These are phyloP conservation scores for Fusarium sp. DNA, from an alignment of 2,329 filamentous ascomycete species.

Conservation along the genomic window DNA sequence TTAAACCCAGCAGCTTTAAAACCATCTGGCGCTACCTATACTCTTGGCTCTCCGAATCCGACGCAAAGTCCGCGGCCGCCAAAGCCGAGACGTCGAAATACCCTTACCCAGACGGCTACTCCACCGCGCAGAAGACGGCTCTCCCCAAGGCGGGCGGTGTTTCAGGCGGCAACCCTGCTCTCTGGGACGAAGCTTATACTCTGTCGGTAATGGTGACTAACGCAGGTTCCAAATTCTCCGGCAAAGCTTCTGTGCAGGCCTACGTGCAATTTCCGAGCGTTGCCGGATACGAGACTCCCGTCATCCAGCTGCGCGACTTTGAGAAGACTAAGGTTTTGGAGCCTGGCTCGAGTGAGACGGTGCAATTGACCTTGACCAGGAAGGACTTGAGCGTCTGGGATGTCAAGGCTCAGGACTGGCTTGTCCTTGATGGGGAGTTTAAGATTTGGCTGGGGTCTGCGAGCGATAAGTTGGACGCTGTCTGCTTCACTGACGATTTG, in stretches of 20 bases:
- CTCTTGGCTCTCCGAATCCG: conserved; percentile 66
- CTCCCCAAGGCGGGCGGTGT: conserved; percentile 72
- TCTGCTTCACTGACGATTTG: conserved; percentile 46
- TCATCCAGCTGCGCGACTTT: conserved; percentile 76
- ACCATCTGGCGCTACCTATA: conserved; percentile 75
- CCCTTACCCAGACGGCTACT: conserved; percentile 74
- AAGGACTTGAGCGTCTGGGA: conserved; percentile 82
- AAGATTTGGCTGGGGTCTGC: conserved; percentile 54
- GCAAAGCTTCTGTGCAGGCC: conserved; percentile 59
- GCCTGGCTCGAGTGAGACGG: conserved; percentile 61
- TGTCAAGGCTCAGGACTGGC: conserved; percentile 74
- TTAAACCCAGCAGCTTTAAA: conserved; percentile 69
- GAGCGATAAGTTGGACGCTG: conserved; percentile 48
- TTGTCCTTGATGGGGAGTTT: conserved; percentile 55
- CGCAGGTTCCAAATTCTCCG: conserved; percentile 54
- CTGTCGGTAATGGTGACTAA: conserved; percentile 63
- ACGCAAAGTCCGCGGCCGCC: conserved; percentile 55
- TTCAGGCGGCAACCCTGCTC: conserved; percentile 74
- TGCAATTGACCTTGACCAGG: conserved; percentile 70
- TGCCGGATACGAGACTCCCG: conserved; percentile 68
- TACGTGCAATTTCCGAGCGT: conserved; percentile 57
- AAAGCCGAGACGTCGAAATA: conserved; percentile 55
- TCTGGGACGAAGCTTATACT: conserved; percentile 63
- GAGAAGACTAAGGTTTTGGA: conserved; percentile 70
- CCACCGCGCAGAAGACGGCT: conserved; percentile 54